phyloP scores from a whole-genome alignment of 2,329 filamentous ascomycete species.

The Penicillium crustosum region DNA sequence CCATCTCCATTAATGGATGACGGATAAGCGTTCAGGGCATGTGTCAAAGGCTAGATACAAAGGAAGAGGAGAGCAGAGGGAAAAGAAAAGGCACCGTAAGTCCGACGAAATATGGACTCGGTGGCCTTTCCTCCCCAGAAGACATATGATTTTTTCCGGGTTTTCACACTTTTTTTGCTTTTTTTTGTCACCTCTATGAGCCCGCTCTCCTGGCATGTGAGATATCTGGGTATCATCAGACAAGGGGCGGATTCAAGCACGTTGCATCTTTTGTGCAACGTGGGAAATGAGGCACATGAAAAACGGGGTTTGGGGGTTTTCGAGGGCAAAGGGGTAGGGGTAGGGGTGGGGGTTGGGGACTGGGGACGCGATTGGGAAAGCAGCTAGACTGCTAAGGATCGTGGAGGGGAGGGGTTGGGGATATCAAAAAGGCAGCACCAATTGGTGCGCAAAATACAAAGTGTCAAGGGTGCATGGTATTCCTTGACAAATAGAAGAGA shows the following conservation, averaged over 20 bases:
- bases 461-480: conserved; percentile 5
- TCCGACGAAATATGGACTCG: conserved; percentile 21
- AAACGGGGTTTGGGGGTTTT: conserved; percentile 13
- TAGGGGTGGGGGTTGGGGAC: conserved; percentile 1
- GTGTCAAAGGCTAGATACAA: conserved; percentile 23
- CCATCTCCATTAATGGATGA: background rate
- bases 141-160: conserved; percentile 25
- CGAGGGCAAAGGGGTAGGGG: background rate
- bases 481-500: conserved; percentile 23
- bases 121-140: conserved; percentile 15
- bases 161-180: conserved; percentile 31
- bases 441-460: conserved; percentile 22
- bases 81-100: conserved; percentile 9
- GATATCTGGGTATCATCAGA: background rate
- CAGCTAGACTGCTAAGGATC: conserved; percentile 24
- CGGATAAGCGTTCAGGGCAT: background rate
- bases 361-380: conserved; percentile 5
- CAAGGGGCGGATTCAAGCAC: conserved; percentile 3
- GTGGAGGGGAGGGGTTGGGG: conserved; percentile 17
- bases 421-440: conserved; percentile 26
- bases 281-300: conserved; percentile 25
- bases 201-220: background rate
- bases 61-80: conserved; percentile 15
- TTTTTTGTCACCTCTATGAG: conserved; percentile 26
- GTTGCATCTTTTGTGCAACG: too few relatives aligned